phyloP scores from a whole-genome alignment of 768 basidiomycete genomes.

The Boletus reticuloceps region DNA sequence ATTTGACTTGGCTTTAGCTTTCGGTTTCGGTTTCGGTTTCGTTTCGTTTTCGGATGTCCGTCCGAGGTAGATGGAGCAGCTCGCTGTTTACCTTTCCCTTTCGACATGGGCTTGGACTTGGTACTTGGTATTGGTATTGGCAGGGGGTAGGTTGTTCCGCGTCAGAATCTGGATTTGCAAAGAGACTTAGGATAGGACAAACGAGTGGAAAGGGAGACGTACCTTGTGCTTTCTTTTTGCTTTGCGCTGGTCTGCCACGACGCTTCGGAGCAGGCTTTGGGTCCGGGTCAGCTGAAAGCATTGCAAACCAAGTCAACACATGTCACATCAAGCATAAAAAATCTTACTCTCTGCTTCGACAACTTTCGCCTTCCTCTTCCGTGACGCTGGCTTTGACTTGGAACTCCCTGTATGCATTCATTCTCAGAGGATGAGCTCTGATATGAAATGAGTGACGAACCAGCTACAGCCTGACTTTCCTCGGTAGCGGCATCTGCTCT shows the following conservation, averaged over 20 bases:
- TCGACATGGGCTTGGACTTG: conserved; percentile 4
- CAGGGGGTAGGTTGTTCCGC: neutral
- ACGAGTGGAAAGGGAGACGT: neutral
- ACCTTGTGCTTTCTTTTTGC: conserved; percentile 12
- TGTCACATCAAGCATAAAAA: neutral
- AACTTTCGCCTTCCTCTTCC: conserved; percentile 10
- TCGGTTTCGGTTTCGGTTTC: conserved; percentile 4
- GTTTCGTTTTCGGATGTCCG: conserved; percentile 2
- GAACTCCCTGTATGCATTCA: conserved; percentile 7
- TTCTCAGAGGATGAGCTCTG: neutral
- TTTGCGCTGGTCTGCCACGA: conserved; percentile 8
- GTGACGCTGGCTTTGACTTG: conserved; percentile 9
- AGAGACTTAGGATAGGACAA: neutral
- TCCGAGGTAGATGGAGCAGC: neutral
- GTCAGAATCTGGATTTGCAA: conserved; percentile 1
- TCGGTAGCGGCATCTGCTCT: neutral
- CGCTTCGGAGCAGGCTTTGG: conserved; percentile 16
- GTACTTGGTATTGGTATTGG: neutral
- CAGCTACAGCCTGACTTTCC: conserved; percentile 1
- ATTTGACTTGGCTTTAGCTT: conserved; percentile 8
- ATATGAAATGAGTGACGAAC: conserved; percentile 7
- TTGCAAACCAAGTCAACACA: neutral
- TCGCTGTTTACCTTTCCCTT: conserved; percentile 8
- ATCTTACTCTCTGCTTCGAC: conserved; percentile 4
- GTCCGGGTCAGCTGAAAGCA: neutral